These are phyloP conservation scores for Eimeria maxima DNA, from an alignment of 169 alveolate genomes.

Conservation along the genomic window DNA sequence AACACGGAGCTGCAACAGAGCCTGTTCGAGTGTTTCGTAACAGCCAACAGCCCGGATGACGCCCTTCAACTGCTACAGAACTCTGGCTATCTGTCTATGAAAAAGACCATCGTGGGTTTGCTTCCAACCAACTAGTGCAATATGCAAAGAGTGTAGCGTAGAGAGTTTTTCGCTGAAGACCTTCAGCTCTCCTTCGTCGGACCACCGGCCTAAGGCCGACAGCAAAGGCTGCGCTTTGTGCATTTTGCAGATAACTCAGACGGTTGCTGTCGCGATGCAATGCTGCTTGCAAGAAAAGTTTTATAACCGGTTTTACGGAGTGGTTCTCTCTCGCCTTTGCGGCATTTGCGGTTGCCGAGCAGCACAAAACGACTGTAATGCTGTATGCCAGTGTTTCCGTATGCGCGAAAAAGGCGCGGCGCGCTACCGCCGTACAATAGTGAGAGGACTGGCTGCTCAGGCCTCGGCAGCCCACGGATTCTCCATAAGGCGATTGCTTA, in stretches of 20 bases:
- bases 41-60: conserved; percentile 62
- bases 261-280: conserved; percentile 82
- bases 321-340: conserved; percentile 76
- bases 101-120: background rate
- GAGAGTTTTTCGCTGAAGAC: background rate
- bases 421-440: conserved; percentile 60
- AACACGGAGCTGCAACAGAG: conserved; percentile 79
- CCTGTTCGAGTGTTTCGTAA: conserved; percentile 67
- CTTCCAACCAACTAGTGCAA: background rate
- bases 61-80: conserved; percentile 72
- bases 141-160: background rate
- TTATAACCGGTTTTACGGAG: conserved; percentile 78
- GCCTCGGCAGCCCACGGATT: conserved; percentile 82
- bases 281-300: conserved; percentile 68
- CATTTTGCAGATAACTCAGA: conserved; percentile 48
- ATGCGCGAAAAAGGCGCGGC: conserved; percentile 72
- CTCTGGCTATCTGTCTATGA: conserved; percentile 16
- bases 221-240: background rate
- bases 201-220: background rate
- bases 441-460: conserved; percentile 82
- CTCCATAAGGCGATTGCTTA: conserved; percentile 73
- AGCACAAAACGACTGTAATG: background rate
- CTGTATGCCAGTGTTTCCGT: conserved; percentile 71
- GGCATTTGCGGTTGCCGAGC: conserved; percentile 73
- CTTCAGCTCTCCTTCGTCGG: background rate